Base-by-base conservation (phyloP, 768 basidiomycete genomes). In the Lentinula guzmanii region DNA sequence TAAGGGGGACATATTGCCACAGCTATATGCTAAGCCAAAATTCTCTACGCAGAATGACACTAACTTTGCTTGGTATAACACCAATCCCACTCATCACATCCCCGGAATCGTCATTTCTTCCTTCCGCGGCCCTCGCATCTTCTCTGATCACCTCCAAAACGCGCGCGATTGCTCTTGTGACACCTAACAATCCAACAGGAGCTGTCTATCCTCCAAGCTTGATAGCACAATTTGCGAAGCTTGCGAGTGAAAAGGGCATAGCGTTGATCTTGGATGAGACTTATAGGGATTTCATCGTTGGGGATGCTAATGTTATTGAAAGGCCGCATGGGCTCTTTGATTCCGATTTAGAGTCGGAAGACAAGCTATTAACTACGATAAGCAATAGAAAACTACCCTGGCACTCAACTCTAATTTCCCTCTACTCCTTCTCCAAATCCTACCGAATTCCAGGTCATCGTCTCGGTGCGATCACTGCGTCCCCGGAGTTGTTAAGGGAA, bases 231-330 rank as follows among this genome's bases (percentile, higher is more conserved):
- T 94, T 93, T 65, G 80, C 82, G 2, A 65, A 74, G 0, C 80
- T 94, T 2, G 89, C 91, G 0, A 72, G 68, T 21, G 73, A 79
- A 55, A 70, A 77, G 31, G 75, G 78, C 1, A 66, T 93, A 16
- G 86, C 90, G 0, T 79, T 94, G 24, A 78, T 94, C 41, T 53
- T 95, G n/a, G 93, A 95, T 71, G 91, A 93, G 73, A 94, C 93
- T 1, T 95, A 95, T 71, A 82, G 91, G 11, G 91, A 94, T 69
- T 93, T 94, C 67, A 70, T 81, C n/a, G 63, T 74, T n/a, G 67
- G 72, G 48, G 21, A 16, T n/a, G n/a, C 16, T 13, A 9, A 24
- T 24, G 24, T 46, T 46, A 8, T 13, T 11, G 37, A 37, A 37
- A 37, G 37, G 16, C 85, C 89, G 0, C 89, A 90, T 67, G 62